Evolutionary conservation across 495 filamentous ascomycete genomes (phyloP).

Genomic region (Physcia stellaris): DNA sequence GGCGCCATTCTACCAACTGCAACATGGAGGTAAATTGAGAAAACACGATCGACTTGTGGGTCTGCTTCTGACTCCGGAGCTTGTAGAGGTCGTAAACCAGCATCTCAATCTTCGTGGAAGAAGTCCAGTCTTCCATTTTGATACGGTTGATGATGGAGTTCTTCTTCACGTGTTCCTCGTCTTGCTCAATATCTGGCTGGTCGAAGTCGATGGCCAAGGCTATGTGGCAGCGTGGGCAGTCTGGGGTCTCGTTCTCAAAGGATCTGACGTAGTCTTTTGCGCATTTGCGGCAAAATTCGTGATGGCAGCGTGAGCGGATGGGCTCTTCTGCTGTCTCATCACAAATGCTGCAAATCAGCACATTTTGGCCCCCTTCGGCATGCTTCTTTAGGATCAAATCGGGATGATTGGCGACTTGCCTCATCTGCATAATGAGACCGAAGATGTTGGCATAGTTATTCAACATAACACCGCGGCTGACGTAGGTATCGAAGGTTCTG

Average conservation of each 20-base stretch:
- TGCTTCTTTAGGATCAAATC: constrained; percentile 86
- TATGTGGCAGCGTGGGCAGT: constrained; percentile 90
- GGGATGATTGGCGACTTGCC: constrained; percentile 85
- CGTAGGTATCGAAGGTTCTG: constrained; percentile 87
- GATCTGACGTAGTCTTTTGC: constrained; percentile 71
- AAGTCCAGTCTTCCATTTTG: constrained; percentile 94
- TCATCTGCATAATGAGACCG: constrained; percentile 49
- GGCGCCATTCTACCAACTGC: constrained; percentile 82
- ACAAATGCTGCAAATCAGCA: constrained; percentile 84
- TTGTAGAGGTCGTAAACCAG: constrained; percentile 86
- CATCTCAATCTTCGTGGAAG: constrained; percentile 93
- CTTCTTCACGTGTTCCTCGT: constrained; percentile 72
- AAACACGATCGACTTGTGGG: constrained; percentile 75
- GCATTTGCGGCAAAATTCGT: constrained; percentile 90
- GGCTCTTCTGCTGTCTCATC: constrained; percentile 92
- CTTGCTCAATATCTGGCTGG: constrained; percentile 84
- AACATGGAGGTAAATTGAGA: constrained; percentile 62
- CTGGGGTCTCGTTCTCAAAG: constrained; percentile 43
- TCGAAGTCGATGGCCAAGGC: constrained; percentile 79
- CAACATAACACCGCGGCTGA: constrained; percentile 82
- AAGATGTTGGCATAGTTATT: constrained; percentile 93
- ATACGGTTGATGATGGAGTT: constrained; percentile 94
- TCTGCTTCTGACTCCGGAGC: constrained; percentile 76
- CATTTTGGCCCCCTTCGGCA: constrained; percentile 71
- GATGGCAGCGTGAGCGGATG: constrained; percentile 78